A percentile compares a stretch with the other conserved stretches of the same genome.
phyloP scores from a whole-genome alignment of 345 rosid species.

The Eucalyptus regnans region DNA sequence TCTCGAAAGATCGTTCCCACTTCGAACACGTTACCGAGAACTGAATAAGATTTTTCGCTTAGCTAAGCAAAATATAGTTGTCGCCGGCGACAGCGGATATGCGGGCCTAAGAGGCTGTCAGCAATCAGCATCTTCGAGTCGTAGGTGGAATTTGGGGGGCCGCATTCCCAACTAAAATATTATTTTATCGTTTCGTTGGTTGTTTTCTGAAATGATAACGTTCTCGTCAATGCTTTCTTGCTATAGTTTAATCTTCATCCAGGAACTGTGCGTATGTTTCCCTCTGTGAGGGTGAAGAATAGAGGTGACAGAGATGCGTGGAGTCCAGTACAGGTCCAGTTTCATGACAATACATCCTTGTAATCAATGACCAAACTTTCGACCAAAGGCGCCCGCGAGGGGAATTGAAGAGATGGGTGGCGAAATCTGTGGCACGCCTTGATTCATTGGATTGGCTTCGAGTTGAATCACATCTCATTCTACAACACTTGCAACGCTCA shows the following conservation, averaged over 20 bases:
- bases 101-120: neutral
- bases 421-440: neutral
- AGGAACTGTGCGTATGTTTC: neutral
- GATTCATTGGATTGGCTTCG: neutral
- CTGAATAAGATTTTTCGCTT: neutral
- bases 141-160: neutral
- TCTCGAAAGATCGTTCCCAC: neutral
- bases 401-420: neutral
- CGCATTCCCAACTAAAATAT: neutral
- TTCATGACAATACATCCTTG: neutral
- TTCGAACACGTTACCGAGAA: neutral
- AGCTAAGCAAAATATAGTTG: neutral
- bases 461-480: neutral
- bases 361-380: neutral
- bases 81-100: neutral
- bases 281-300: neutral
- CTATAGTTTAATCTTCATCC: neutral
- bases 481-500: neutral
- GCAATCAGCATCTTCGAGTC: neutral
- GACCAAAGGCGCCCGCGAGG: neutral
- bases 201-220: neutral
- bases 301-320: neutral
- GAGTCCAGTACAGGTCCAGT: neutral
- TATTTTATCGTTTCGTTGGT: neutral
- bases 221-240: neutral